phyloP scores from a whole-genome alignment of 345 rosid genomes.

The Durio zibethinus region DNA sequence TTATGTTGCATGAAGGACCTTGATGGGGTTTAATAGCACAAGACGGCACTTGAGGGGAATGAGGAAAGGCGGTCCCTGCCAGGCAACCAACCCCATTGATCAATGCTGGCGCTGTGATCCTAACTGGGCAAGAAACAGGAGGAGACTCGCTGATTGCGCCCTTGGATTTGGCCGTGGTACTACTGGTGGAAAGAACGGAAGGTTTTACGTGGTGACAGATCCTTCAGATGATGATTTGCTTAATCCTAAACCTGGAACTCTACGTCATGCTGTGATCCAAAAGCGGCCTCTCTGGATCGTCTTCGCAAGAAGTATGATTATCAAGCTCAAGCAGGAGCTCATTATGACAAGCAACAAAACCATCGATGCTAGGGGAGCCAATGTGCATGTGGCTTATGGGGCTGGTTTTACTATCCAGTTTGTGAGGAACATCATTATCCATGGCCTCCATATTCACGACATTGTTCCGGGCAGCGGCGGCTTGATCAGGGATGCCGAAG shows the following conservation, averaged over 20 bases:
- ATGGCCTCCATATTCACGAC: conserved; percentile 60
- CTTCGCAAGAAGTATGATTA: conserved; percentile 56
- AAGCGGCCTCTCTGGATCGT: conserved; percentile 61
- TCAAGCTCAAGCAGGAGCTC: conserved; percentile 62
- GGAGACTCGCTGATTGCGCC: conserved; percentile 50
- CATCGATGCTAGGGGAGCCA: conserved; percentile 73
- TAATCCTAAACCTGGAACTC: conserved; percentile 60
- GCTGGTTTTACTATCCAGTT: conserved; percentile 66
- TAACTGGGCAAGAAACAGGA: conserved; percentile 56
- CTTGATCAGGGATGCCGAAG: conserved; percentile 48
- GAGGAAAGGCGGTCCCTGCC: conserved; percentile 40
- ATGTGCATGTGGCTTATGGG: conserved; percentile 56
- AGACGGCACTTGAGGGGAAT: conserved; percentile 40
- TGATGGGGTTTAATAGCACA: conserved; percentile 33
- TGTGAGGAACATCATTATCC: conserved; percentile 58
- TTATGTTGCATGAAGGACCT: not conserved
- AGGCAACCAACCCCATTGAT: conserved; percentile 79
- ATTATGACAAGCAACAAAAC: conserved; percentile 61
- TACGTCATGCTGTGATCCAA: conserved; percentile 59
- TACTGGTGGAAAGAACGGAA: conserved; percentile 60
- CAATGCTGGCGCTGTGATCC: conserved; percentile 77
- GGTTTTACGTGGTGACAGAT: conserved; percentile 56
- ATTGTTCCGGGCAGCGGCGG: conserved; percentile 48
- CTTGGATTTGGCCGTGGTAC: conserved; percentile 67
- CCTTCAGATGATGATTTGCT: conserved; percentile 50